Base-by-base conservation (phyloP, 148 eudicot genomes). In the Suaeda aralocaspica region DNA sequence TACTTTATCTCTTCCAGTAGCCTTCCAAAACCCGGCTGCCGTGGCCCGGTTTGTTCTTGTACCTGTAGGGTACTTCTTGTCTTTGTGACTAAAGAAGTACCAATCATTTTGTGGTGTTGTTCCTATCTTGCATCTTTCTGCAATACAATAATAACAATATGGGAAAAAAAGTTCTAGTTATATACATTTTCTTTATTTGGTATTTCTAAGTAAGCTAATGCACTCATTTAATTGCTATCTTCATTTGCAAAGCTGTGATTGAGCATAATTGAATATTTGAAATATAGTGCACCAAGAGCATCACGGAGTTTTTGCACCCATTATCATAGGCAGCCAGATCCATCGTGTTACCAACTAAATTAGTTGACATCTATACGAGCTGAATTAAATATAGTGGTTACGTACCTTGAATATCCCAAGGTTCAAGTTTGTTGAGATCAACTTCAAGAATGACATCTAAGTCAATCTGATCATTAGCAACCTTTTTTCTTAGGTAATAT, bases 371-470 rank as follows among this genome's bases (percentile, higher is more conserved):
- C n/a, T n/a, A n/a, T n/a, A n/a, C n/a, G n/a, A n/a, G n/a, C n/a
- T n/a, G n/a, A n/a, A n/a, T n/a, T n/a, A n/a, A n/a, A n/a, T n/a
- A n/a, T n/a, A n/a, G n/a, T n/a, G n/a, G n/a, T n/a, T n/a, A n/a
- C n/a, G n/a, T 71, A 87, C 92, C 92, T 88, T 88, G 87, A 70
- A 88, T 88, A 58, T 88, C 92, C 92, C 92, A 88, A 64, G 89
- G 89, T 70, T 88, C 89, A 9, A 88, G 83, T 77, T 82, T 88
- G 49, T 88, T 88, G 24, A 88, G 92, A 85, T 88, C 89, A 9
- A 85, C 85, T 29, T 82, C 86, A 30, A 75, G 79, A 53, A 88
- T 88, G 18, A 88, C 92, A 77, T 88, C 88, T 59, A 88, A 71
- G 44, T 85, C 89, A 42, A 88, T 85, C 59, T 70, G 77, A 64